Percentiles rank a stretch among this genome's conserved stretches.
These are phyloP conservation scores for Sutorius australiensis DNA, from an alignment of 768 basidiomycete genomes.

Conservation along the genomic window DNA sequence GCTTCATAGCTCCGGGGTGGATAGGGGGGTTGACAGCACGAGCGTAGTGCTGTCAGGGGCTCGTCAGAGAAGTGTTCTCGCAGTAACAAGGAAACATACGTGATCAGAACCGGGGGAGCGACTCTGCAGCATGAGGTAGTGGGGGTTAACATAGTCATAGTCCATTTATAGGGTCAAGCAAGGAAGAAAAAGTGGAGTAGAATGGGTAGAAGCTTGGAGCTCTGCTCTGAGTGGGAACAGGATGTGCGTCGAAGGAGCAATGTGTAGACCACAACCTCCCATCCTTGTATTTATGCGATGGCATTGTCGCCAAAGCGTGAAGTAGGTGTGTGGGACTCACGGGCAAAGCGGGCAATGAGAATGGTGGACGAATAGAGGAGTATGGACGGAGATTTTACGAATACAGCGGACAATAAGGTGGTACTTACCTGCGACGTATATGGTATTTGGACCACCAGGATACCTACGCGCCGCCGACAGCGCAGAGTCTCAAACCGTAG, in stretches of 20 bases:
- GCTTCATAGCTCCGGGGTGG: constrained; percentile 15
- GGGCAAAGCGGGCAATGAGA: constrained; percentile 1
- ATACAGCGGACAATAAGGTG: constrained; percentile 8
- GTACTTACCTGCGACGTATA: background rate
- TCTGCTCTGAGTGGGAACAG: background rate
- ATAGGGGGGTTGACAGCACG: constrained; percentile 11
- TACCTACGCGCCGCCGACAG: background rate
- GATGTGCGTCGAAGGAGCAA: background rate
- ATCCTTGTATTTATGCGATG: constrained; percentile 7
- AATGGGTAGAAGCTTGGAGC: constrained; percentile 1
- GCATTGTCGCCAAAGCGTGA: constrained; percentile 15
- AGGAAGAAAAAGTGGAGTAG: background rate
- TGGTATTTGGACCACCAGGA: background rate
- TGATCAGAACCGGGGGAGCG: background rate
- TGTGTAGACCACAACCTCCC: background rate
- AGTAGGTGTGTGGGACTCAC: background rate
- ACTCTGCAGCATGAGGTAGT: background rate
- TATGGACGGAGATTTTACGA: background rate
- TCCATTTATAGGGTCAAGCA: background rate
- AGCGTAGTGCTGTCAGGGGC: constrained; percentile 12
- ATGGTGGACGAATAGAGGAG: no score
- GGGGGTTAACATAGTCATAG: background rate
- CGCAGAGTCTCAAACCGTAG: background rate
- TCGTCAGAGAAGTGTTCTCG: background rate
- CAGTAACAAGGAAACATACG: background rate